Conservation (phyloP, 345 rosid species). For the Ricinus communis region DNA sequence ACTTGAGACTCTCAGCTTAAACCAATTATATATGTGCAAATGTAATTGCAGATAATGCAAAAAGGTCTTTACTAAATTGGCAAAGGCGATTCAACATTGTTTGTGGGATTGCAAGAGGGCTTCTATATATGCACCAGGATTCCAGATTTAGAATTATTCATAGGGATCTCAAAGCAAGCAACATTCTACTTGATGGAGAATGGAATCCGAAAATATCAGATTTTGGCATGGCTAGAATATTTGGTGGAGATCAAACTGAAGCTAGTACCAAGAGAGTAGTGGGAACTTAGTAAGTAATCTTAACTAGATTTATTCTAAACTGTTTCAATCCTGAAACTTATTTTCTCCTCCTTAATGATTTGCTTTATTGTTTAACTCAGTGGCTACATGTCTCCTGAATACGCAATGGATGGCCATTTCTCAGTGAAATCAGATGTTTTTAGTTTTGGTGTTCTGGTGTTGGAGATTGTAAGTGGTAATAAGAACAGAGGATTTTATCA, state of each 20-base stretch:
- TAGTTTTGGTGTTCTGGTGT: conserved; percentile 70
- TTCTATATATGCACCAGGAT: conserved; percentile 77
- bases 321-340: neutral
- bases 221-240: conserved; percentile 87
- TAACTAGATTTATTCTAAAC: neutral
- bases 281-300: conserved; percentile 70
- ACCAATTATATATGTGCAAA: neutral
- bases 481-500: conserved; percentile 70
- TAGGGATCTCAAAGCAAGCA: conserved; percentile 81
- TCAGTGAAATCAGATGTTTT: conserved; percentile 71
- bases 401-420: conserved; percentile 75
- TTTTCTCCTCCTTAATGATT: neutral
- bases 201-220: conserved; percentile 77
- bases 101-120: conserved; percentile 74
- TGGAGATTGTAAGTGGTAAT: conserved; percentile 63
- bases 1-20: conserved; percentile 12
- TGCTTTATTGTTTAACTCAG: conserved; percentile 27
- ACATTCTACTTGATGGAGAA: conserved; percentile 59
- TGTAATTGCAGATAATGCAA: conserved; percentile 42
- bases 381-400: conserved; percentile 86
- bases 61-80: conserved; percentile 54
- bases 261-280: conserved; percentile 60
- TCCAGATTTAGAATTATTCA: conserved; percentile 81
- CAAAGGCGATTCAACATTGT: conserved; percentile 56
- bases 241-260: conserved; percentile 67